A percentile compares a stretch with the other conserved stretches of the same genome.
Evolutionary conservation across 2,329 filamentous ascomycete genomes (phyloP).

Genomic region (Beauveria pseudobassiana): DNA sequence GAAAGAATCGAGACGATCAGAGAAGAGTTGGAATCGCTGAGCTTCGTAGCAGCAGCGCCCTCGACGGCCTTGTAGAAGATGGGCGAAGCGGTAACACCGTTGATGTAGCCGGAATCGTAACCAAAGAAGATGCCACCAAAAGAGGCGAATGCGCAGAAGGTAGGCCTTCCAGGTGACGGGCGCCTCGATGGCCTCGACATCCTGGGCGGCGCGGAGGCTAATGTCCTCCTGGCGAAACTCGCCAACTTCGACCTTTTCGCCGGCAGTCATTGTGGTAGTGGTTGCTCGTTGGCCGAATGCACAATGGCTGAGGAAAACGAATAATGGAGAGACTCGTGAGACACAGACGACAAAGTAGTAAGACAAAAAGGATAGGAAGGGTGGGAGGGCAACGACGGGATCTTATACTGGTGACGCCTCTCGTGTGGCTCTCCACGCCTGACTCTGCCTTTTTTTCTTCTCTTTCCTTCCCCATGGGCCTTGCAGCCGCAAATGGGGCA

Average conservation of each 20-base stretch:
- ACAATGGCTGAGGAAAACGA: neutral
- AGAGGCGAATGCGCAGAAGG: conserved; percentile 59
- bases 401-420: conserved; percentile 4
- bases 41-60: conserved; percentile 24
- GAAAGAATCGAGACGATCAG: conserved; percentile 71
- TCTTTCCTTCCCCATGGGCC: neutral
- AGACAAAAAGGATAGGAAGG: neutral
- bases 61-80: conserved; percentile 47
- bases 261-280: conserved; percentile 1
- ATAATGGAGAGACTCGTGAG: conserved; percentile 4
- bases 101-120: conserved; percentile 72
- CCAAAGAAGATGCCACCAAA: conserved; percentile 73
- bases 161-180: conserved; percentile 64
- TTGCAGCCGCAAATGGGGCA: neutral
- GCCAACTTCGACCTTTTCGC: neutral
- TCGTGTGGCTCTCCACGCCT: neutral
- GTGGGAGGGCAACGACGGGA: neutral
- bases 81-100: conserved; percentile 48
- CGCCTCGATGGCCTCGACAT: conserved; percentile 56
- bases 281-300: neutral
- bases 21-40: conserved; percentile 39
- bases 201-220: conserved; percentile 35
- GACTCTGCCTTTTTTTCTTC: neutral
- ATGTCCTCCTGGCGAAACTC: conserved; percentile 16
- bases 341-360: conserved; percentile 6